These are phyloP conservation scores for Aspergillus sp. DNA, from an alignment of 2,329 filamentous ascomycete genomes.

Conservation along the genomic window DNA sequence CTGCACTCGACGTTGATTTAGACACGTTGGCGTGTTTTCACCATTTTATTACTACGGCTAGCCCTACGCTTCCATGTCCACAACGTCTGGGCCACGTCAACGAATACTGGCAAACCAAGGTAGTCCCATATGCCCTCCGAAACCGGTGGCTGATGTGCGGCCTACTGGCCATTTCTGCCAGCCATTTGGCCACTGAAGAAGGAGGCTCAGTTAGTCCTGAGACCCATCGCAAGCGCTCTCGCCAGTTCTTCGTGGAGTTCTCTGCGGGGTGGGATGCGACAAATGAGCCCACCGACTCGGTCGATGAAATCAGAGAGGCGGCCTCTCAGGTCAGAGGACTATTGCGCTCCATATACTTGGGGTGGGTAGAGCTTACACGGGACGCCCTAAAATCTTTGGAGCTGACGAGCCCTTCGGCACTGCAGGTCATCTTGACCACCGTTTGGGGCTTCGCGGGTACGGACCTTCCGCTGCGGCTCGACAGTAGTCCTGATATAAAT, in stretches of 20 bases:
- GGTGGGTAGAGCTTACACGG: background rate
- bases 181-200: background rate
- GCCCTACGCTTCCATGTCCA: background rate
- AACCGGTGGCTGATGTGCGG: slow-evolving; percentile 6
- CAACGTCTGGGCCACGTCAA: background rate
- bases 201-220: background rate
- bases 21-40: slow-evolving; percentile 9
- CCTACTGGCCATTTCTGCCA: slow-evolving; percentile 3
- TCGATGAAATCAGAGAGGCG: background rate
- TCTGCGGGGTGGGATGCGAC: background rate
- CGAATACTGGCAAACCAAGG: background rate
- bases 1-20: background rate
- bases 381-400: background rate
- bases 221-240: background rate
- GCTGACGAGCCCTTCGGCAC: background rate
- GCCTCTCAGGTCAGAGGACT: background rate
- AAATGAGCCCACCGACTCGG: background rate
- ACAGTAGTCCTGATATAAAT: background rate
- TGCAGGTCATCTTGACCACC: background rate
- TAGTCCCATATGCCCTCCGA: background rate
- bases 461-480: background rate
- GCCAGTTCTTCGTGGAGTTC: background rate
- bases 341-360: slow-evolving; percentile 1
- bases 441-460: background rate
- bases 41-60: slow-evolving; percentile 4